Base-by-base conservation (phyloP, 2,329 filamentous ascomycete species). In the Cadophora gregata region DNA sequence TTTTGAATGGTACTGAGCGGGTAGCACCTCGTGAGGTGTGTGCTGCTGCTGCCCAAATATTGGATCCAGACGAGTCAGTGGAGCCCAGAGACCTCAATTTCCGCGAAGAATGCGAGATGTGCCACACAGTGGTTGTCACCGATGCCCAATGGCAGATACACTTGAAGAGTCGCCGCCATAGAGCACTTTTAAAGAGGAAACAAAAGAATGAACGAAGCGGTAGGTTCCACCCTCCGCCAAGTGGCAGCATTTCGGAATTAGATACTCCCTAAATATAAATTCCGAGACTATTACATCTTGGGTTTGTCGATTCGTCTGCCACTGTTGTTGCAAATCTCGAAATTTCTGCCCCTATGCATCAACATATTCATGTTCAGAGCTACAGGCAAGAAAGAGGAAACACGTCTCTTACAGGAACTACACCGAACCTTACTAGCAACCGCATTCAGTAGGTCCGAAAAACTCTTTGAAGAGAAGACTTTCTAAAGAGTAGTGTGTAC, bases 61-160 rank as follows among this genome's bases (percentile, higher is more conserved):
- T 90, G 12, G 81, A 80, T 3, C 83, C 85, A 0, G 87, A 88
- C 53, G 80, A 83, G 70, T 63, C 81, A 25, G 72, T 78, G 16
- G 75, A 81, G 60, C 74, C 79, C 36, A 76, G 78, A 8, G 81
- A 83, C 65, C 74, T 81, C 1, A 85, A 82, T 77, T 75, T 81
- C 29, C 81, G 82, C 68, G 82, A 85, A 71, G 85, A 84, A 21
- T 99, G 96, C 74, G 88, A 93, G 2, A 71, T 88, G 0, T 99
- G 96, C 75, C 80, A 93, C 72, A 85, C 86, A 65, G 86, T 87
- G 25, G 78, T 84, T 4, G 76, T 89, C 62, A 87, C 85, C 2
- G 85, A 89, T 69, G 80, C 84, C 67, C 74, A 81, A 65, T 85
- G 83, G 83, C 71, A 79, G 62, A 74, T 70, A 55, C 84, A 86